phyloP scores from a whole-genome alignment of 208 protist genomes.

The Phytomonas sp. region DNA sequence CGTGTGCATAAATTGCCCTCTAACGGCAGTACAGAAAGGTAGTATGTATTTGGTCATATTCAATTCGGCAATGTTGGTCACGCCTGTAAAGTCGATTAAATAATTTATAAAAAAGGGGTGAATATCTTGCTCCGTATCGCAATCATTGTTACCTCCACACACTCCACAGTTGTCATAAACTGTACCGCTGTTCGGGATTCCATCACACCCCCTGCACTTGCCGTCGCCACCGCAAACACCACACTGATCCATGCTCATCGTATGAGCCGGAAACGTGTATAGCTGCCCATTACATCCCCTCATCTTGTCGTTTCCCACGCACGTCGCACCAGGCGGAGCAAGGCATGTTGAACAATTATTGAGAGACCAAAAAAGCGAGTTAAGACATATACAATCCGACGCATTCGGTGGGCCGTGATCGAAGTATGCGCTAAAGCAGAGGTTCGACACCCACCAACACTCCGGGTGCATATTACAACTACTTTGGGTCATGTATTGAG shows the following conservation, averaged over 20 bases:
- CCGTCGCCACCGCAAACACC: slow-evolving; percentile 44
- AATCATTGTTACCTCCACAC: slow-evolving; percentile 36
- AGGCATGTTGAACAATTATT: slow-evolving; percentile 19
- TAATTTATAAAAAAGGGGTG: slow-evolving; percentile 23
- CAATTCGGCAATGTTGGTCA: background rate
- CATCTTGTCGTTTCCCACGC: slow-evolving; percentile 13
- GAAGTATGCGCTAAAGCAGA: slow-evolving; percentile 5
- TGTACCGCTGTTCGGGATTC: slow-evolving; percentile 24
- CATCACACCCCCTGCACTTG: slow-evolving; percentile 44
- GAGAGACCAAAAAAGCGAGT: slow-evolving; percentile 21
- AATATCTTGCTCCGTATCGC: background rate
- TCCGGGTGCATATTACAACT: slow-evolving; percentile 12
- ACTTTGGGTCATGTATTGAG: background rate
- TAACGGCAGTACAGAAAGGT: background rate
- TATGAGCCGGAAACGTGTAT: slow-evolving; percentile 4
- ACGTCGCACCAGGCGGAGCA: slow-evolving; percentile 24
- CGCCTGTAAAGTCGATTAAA: slow-evolving; percentile 21
- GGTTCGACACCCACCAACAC: slow-evolving; percentile 25
- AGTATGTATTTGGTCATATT: background rate
- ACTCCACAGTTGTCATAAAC: slow-evolving; percentile 40
- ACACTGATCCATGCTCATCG: slow-evolving; percentile 23
- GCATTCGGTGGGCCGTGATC: background rate
- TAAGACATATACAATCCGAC: slow-evolving; percentile 17
- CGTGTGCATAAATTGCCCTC: background rate
- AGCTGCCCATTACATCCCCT: slow-evolving; percentile 29